These are phyloP conservation scores for grape (Vitis vinifera) DNA, from an alignment of 164 flowering plant species.

Conservation along the genomic window ASM3070453v1 NC_081823.1:22444501-22445000, in stretches of 20 bases:
- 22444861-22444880: slow-evolving; percentile 76
- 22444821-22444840: slow-evolving; percentile 84
- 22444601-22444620: slow-evolving; percentile 12
- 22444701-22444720: too few relatives aligned
- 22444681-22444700: too few relatives aligned
- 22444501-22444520: slow-evolving; percentile 21
- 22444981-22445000: too few relatives aligned
- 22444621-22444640: slow-evolving; percentile 18
- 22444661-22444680: slow-evolving; percentile 9
- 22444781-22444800: slow-evolving; percentile 78
- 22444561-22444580: slow-evolving; percentile 27
- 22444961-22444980: too few relatives aligned
- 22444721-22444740: too few relatives aligned
- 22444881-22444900: slow-evolving; percentile 94
- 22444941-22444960: slow-evolving; percentile 68
- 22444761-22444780: slow-evolving; percentile 83
- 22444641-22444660: slow-evolving; percentile 34
- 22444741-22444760: slow-evolving; percentile 77
- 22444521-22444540: slow-evolving; percentile 14
- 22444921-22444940: slow-evolving; percentile 93
- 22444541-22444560: slow-evolving; percentile 23
- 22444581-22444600: slow-evolving; percentile 17
- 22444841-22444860: slow-evolving; percentile 75
- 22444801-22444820: slow-evolving; percentile 83
- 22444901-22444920: slow-evolving; percentile 98